A percentile compares a stretch with the other conserved stretches of the same genome.
Evolutionary conservation across 352 stramenopile genomes (phyloP).

Genomic region (Globisporangium paroecandrum): DNA sequence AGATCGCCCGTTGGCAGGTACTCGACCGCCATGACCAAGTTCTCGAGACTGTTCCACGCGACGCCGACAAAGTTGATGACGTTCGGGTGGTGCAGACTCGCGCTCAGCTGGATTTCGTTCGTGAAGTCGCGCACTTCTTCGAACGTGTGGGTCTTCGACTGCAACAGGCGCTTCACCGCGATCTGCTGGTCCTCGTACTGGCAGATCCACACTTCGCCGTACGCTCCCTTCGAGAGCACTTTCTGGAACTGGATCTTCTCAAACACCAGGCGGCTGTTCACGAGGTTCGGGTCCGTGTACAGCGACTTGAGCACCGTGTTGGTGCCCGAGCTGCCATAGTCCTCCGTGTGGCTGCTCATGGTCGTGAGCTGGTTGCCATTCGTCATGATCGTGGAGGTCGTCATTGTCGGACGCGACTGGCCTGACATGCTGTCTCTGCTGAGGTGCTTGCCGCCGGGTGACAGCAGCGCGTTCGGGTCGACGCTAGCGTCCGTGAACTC

Average conservation of each 20-base stretch:
- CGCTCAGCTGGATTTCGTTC: conserved; percentile 42
- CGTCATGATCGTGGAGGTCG: conserved; percentile 1
- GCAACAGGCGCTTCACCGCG: conserved; percentile 49
- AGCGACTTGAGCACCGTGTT: conserved; percentile 20
- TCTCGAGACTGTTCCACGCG: conserved; percentile 48
- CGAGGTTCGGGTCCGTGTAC: conserved; percentile 33
- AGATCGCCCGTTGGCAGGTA: conserved; percentile 47
- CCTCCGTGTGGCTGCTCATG: conserved; percentile 1
- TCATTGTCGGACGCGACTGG: not conserved
- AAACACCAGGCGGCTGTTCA: conserved; percentile 43
- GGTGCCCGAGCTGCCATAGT: conserved; percentile 24
- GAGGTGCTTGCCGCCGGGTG: conserved; percentile 5
- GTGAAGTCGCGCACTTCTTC: conserved; percentile 33
- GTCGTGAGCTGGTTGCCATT: conserved; percentile 11
- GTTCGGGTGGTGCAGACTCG: conserved; percentile 40
- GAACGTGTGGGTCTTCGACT: conserved; percentile 28
- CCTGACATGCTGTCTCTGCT: not conserved
- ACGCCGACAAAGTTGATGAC: conserved; percentile 51
- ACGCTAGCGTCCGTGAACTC: not conserved
- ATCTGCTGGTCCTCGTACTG: conserved; percentile 33
- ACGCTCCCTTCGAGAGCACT: conserved; percentile 39
- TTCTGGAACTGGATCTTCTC: conserved; percentile 23
- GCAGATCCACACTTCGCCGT: conserved; percentile 55
- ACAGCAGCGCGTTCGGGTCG: conserved; percentile 9
- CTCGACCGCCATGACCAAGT: conserved; percentile 52